Percentiles rank a stretch among this genome's conserved stretches.
These are phyloP conservation scores for Vitis riparia DNA, from an alignment of 164 flowering plant species.

Conservation along the genomic window DNA sequence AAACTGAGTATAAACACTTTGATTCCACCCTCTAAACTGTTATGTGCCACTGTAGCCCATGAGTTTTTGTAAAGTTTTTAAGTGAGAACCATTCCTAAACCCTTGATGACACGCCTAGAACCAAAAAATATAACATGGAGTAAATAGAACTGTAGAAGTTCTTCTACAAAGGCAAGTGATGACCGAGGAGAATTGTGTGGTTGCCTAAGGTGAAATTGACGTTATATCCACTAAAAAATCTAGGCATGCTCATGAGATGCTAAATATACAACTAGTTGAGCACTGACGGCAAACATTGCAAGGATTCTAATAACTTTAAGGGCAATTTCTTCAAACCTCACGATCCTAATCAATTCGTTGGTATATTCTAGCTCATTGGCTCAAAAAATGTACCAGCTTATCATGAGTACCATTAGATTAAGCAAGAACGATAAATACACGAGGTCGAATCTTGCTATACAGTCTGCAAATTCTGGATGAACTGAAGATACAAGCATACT, in stretches of 20 bases:
- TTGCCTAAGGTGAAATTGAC: slow-evolving; percentile 86
- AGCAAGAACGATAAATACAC: slow-evolving; percentile 91
- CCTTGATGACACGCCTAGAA: slow-evolving; percentile 76
- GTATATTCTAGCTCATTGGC: slow-evolving; percentile 97
- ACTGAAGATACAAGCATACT: slow-evolving; percentile 86
- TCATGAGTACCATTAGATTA: slow-evolving; percentile 94
- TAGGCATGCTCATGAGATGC: slow-evolving; percentile 93
- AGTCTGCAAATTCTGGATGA: slow-evolving; percentile 77
- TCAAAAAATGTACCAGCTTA: slow-evolving; percentile 80
- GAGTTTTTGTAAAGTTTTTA: slow-evolving; percentile 89
- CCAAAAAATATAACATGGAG: slow-evolving; percentile 91
- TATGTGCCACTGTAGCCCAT: slow-evolving; percentile 90
- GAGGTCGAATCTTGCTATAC: slow-evolving; percentile 88
- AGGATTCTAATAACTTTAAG: slow-evolving; percentile 78
- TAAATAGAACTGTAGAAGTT: slow-evolving; percentile 88
- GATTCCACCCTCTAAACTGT: too few relatives aligned
- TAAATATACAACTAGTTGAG: slow-evolving; percentile 90
- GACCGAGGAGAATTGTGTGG: slow-evolving; percentile 84
- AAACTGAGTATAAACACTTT: too few relatives aligned
- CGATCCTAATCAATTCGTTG: slow-evolving; percentile 88
- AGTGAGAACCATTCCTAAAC: slow-evolving; percentile 97
- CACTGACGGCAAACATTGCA: slow-evolving; percentile 89
- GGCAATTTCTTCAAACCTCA: slow-evolving; percentile 73
- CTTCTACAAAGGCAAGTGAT: slow-evolving; percentile 83
- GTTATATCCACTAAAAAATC: slow-evolving; percentile 81